phyloP scores from a whole-genome alignment of 148 eudicot species.

The Amaranthus palmeri region DNA sequence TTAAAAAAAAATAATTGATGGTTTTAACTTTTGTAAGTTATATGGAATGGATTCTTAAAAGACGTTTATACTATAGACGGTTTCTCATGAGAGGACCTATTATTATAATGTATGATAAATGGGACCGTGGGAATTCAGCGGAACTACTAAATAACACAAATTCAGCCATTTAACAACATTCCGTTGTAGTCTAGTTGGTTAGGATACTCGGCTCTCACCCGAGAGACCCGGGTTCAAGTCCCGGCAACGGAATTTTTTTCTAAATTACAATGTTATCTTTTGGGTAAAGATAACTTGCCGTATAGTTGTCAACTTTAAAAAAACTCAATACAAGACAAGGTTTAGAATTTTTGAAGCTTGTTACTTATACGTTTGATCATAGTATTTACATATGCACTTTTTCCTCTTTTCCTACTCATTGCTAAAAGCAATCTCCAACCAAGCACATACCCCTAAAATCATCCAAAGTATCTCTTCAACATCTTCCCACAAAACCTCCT shows the following conservation, averaged over 20 bases:
- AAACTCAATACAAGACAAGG: conserved; percentile 28
- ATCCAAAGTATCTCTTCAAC: conserved; percentile 39
- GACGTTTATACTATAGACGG: too few relatives aligned
- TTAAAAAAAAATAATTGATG: too few relatives aligned
- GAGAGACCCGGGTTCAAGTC: conserved; percentile 99
- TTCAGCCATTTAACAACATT: too few relatives aligned
- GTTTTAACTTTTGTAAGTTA: too few relatives aligned
- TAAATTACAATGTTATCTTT: too few relatives aligned
- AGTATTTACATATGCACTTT: not conserved
- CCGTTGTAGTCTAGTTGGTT: conserved; percentile 96
- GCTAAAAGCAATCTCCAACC: not conserved
- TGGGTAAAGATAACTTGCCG: conserved; percentile 28
- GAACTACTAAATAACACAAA: too few relatives aligned
- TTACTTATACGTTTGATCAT: not conserved
- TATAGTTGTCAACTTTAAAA: conserved; percentile 17
- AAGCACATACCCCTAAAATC: conserved; percentile 21
- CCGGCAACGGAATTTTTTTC: conserved; percentile 75
- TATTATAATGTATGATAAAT: too few relatives aligned
- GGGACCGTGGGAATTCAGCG: too few relatives aligned
- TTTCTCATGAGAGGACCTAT: too few relatives aligned
- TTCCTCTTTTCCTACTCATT: conserved; percentile 26
- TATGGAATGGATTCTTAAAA: too few relatives aligned
- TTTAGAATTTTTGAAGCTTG: conserved; percentile 22
- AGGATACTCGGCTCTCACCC: conserved; percentile 99
- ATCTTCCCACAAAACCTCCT: conserved; percentile 23